phyloP scores from a whole-genome alignment of 2,329 filamentous ascomycete genomes.

The Ophiocordyceps robertsii region DNA sequence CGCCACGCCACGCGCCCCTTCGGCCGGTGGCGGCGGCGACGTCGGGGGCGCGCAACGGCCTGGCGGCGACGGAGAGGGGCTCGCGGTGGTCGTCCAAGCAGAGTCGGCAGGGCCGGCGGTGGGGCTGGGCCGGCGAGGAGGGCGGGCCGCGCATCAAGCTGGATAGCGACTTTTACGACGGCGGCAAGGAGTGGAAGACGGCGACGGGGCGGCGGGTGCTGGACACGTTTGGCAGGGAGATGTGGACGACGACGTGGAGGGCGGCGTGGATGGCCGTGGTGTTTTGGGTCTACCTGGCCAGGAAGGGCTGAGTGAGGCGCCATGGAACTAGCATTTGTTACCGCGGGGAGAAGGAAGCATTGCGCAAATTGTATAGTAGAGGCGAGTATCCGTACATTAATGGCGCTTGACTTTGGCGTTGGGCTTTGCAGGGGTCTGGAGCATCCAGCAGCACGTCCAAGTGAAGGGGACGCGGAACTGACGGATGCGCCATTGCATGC shows the following conservation, averaged over 20 bases:
- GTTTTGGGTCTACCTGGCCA: slow-evolving; percentile 56
- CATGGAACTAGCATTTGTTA: too few relatives aligned
- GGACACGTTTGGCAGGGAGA: slow-evolving; percentile 40
- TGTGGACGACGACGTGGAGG: slow-evolving; percentile 46
- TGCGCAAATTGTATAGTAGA: too few relatives aligned
- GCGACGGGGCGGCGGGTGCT: slow-evolving; percentile 18
- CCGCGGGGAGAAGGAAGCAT: too few relatives aligned
- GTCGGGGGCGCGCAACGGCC: slow-evolving; percentile 8
- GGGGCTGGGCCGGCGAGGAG: slow-evolving; percentile 29
- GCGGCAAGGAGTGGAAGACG: slow-evolving; percentile 19
- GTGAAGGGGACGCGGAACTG: too few relatives aligned
- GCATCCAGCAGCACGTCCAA: too few relatives aligned
- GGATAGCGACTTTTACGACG: slow-evolving; percentile 32
- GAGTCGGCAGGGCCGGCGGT: slow-evolving; percentile 14
- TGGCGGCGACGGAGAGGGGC: slow-evolving; percentile 8
- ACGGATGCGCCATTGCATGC: too few relatives aligned
- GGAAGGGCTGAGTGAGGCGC: slow-evolving; percentile 33
- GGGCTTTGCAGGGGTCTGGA: too few relatives aligned
- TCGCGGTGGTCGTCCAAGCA: slow-evolving; percentile 12
- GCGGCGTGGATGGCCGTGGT: slow-evolving; percentile 49
- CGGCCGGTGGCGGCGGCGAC: slow-evolving; percentile 3
- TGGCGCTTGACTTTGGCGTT: too few relatives aligned
- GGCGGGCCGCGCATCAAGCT: slow-evolving; percentile 40
- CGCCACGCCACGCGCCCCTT: not conserved
- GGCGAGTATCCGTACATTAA: too few relatives aligned